These are phyloP conservation scores for Suhomyces kilbournensis DNA, from an alignment of 805 yeast species.

Conservation along the genomic window DNA sequence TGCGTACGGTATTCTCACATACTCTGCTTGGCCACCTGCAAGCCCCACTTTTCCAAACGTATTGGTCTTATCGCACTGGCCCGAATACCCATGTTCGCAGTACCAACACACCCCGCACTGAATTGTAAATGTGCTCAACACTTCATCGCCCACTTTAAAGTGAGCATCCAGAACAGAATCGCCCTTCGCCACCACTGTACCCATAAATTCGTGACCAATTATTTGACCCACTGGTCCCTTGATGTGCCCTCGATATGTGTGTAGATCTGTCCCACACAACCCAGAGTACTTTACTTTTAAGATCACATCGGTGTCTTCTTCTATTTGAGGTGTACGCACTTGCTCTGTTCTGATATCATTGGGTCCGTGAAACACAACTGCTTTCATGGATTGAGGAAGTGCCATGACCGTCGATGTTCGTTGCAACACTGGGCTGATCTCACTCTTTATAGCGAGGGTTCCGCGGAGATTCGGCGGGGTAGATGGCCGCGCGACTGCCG, in stretches of 20 bases:
- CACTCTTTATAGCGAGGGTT: neutral
- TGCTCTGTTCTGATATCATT: slow-evolving; percentile 36
- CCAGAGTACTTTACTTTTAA: slow-evolving; percentile 48
- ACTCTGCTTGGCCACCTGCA: slow-evolving; percentile 65
- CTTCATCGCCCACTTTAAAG: slow-evolving; percentile 46
- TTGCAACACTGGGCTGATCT: neutral
- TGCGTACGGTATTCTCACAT: slow-evolving; percentile 57
- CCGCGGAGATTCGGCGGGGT: neutral
- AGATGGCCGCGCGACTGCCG: neutral
- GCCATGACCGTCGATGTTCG: neutral
- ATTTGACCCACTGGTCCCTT: slow-evolving; percentile 37
- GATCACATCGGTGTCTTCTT: slow-evolving; percentile 41
- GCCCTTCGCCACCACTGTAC: slow-evolving; percentile 43
- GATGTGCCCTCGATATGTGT: slow-evolving; percentile 52
- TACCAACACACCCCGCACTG: slow-evolving; percentile 63
- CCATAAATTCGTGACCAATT: slow-evolving; percentile 54
- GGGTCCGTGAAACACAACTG: slow-evolving; percentile 48
- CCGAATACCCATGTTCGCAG: slow-evolving; percentile 52
- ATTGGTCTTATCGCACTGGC: slow-evolving; percentile 51
- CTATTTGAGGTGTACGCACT: slow-evolving; percentile 39
- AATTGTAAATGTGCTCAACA: slow-evolving; percentile 47
- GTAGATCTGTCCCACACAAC: slow-evolving; percentile 55
- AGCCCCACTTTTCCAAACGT: slow-evolving; percentile 58
- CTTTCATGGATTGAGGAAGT: slow-evolving; percentile 39
- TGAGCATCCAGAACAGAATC: slow-evolving; percentile 16